phyloP scores from a whole-genome alignment of 768 basidiomycete species.

The Russula abietina region DNA sequence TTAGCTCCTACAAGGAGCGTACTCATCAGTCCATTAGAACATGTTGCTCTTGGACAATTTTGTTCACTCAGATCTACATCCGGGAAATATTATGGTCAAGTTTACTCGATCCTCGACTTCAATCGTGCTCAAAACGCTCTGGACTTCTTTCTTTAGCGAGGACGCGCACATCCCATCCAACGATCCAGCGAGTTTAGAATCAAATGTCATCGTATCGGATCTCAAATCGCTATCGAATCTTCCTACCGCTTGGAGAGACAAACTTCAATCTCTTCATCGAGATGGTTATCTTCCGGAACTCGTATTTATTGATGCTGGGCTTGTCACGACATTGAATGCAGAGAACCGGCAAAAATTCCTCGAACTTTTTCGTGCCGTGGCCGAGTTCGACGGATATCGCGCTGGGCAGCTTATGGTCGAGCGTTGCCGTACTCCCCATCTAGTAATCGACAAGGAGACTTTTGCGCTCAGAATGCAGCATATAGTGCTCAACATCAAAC shows the following conservation, averaged over 20 bases:
- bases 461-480: slow-evolving; percentile 99
- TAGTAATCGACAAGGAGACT: slow-evolving; percentile 86
- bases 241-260: slow-evolving; percentile 62
- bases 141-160: slow-evolving; percentile 45
- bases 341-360: slow-evolving; percentile 89
- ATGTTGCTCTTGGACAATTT: slow-evolving; percentile 99
- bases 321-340: slow-evolving; percentile 81
- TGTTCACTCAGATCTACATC: slow-evolving; percentile 86
- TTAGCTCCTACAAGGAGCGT: neutral
- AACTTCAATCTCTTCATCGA: slow-evolving; percentile 53
- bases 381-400: slow-evolving; percentile 95
- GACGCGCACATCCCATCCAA: slow-evolving; percentile 23
- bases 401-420: slow-evolving; percentile 95
- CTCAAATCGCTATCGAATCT: slow-evolving; percentile 56
- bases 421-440: slow-evolving; percentile 84
- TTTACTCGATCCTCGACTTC: slow-evolving; percentile 79
- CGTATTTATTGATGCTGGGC: slow-evolving; percentile 93
- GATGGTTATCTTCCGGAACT: slow-evolving; percentile 89
- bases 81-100: slow-evolving; percentile 97
- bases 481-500: slow-evolving; percentile 86
- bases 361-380: slow-evolving; percentile 92
- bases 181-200: slow-evolving; percentile 22
- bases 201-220: slow-evolving; percentile 54
- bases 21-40: slow-evolving; percentile 48
- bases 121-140: slow-evolving; percentile 56